Base-by-base conservation (phyloP, 495 filamentous ascomycete species). In the Apodospora peruviana region DNA sequence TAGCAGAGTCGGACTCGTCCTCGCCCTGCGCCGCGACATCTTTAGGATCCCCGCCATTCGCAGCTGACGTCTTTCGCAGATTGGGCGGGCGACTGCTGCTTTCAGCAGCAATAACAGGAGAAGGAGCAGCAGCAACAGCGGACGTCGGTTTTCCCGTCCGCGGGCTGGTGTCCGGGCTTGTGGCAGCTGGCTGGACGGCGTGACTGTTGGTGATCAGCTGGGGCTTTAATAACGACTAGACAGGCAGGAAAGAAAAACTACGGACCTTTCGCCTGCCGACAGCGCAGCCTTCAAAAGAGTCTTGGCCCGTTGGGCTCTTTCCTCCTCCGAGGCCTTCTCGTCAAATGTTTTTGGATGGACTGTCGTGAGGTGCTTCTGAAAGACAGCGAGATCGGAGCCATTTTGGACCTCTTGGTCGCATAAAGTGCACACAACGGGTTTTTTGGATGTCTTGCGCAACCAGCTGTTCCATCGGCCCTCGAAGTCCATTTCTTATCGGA, bases 1-100 rank as follows among this genome's bases (percentile, higher is more conserved):
- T 55, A 4, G 61, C 61, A 2, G 62, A 51, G 25, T 61, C 62
- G 14, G 48, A 47, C 21, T 53, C 55, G 22, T 55, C 53, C 17
- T 57, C 53, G 0, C 57, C 40, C 11, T 49, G 57, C 3, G 56
- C 37, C 4, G 53, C 9, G 22, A 43, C 56, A 24, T 65, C 59
- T 4, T 18, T 25, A 19, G 46, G 46, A n/a, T n/a, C n/a, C n/a
- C n/a, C n/a, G n/a, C n/a, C n/a, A n/a, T n/a, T n/a, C n/a, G n/a
- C n/a, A 12, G 35, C 54, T 48, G 24, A 21, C 7, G 37, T 22
- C 16, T 44, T 46, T 25, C 22, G 52, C 42, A 27, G 27, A 40
- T 42, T 29, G 45, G 50, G 37, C 4, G 43, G 38, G 12, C 40
- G 49, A n/a, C n/a, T n/a, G n/a, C n/a, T n/a, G n/a, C n/a, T n/a